A percentile compares a stretch with the other conserved stretches of the same genome.
Evolutionary conservation across 1,284 basidiomycete genomes (phyloP).

Genomic region (Trametes hirsuta): DNA sequence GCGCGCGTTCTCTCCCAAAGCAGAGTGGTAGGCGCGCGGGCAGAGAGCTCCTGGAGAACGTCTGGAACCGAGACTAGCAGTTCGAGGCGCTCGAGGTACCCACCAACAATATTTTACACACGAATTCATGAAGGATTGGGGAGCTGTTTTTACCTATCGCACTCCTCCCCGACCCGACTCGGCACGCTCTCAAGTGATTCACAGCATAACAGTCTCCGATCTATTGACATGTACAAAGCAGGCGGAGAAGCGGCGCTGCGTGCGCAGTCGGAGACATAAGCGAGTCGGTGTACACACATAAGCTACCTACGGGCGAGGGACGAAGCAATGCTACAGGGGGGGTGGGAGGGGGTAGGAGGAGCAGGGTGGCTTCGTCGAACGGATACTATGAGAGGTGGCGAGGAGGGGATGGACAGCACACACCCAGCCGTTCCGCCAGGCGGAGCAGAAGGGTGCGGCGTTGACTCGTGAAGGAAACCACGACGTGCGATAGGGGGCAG

Average conservation of each 20-base stretch:
- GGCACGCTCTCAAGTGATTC: neutral
- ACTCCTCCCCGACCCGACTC: too few species aligned
- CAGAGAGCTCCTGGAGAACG: too few species aligned
- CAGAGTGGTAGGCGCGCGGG: too few species aligned
- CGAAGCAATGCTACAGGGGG: constrained; percentile 27
- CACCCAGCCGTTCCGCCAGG: constrained; percentile 1
- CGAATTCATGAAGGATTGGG: too few species aligned
- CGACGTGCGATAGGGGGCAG: constrained; percentile 24
- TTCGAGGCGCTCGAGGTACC: too few species aligned
- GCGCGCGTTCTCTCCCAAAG: too few species aligned
- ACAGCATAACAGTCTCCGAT: constrained; percentile 32
- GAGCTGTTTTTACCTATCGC: too few species aligned
- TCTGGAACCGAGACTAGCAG: too few species aligned
- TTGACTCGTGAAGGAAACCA: constrained; percentile 22
- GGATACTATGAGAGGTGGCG: constrained; percentile 23
- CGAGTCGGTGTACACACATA: constrained; percentile 26
- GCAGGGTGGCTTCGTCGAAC: constrained; percentile 25
- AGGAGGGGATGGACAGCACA: constrained; percentile 7
- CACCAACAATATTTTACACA: too few species aligned
- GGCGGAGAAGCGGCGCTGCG: constrained; percentile 22
- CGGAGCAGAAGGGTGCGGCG: neutral
- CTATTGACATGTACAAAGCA: constrained; percentile 33
- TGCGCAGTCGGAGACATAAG: constrained; percentile 26
- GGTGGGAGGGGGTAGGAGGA: constrained; percentile 1
- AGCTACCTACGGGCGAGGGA: constrained; percentile 29